Evolutionary conservation across 73 alveolate species (phyloP), one percentile per base, ranked within the genome.

Genomic region (Paramecium biaurelia): DNA sequence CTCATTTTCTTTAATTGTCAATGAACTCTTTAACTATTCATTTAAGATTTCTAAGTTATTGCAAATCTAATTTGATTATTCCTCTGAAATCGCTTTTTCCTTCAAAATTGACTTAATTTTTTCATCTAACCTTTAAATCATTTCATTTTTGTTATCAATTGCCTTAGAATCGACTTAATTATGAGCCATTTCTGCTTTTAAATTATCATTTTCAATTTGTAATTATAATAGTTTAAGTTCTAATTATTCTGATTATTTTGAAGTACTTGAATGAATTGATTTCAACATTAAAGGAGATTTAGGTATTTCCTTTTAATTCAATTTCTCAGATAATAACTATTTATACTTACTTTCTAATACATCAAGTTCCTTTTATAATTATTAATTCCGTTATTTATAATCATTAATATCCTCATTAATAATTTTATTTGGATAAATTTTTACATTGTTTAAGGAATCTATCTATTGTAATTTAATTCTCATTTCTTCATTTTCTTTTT

Each of bases 181-280:
- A 79, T 79, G 90, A 18, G 90, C 90, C 76, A 79, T 79, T 47
- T 79, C 76, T 14, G 90, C 70, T 45, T 47, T 79, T 47, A 79
- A 45, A 79, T 79, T 79, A 79, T 79, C 90, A 79, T 79, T 79
- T 79, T 79, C 90, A 10, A 79, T 79, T 57, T 79, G 23, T 45
- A 79, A 79, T 23, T 79, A 79, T 23, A 79, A 79, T 79, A 79
- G 0, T 47, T 79, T 79, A 20, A 79, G 45, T 18, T 79, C 90
- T 11, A 79, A 45, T 21, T 74, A 37, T 79, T 79, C 90, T 47
- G 42, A 79, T 79, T 42, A 30, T 2, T 47, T 47, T 0, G 47
- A 28, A 35, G 38, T 35, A 18, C 68, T 53, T 53, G 26, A 53
- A 35, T 72, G 26, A 11, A 79, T 42, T 18, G 90, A 79, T 42